These are phyloP conservation scores for Phaeosphaeriaceae sp. DNA, from an alignment of 2,329 filamentous ascomycete species.

Conservation along the genomic window DNA sequence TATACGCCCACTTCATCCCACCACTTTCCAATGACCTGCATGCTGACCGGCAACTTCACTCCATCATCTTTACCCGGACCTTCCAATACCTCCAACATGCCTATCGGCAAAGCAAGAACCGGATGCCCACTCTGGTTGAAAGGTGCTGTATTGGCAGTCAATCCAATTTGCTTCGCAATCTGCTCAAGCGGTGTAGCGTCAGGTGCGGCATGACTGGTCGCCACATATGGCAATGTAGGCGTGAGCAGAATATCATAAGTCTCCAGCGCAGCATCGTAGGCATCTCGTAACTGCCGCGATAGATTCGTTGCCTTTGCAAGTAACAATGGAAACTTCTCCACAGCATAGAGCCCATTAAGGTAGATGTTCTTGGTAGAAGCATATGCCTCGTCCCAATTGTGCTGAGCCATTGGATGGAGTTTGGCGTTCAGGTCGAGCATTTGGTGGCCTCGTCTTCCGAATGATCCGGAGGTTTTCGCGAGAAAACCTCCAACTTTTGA, in stretches of 20 bases:
- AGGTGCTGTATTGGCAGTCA: slow-evolving; percentile 64
- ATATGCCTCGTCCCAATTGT: slow-evolving; percentile 61
- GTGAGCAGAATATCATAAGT: slow-evolving; percentile 58
- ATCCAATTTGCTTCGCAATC: slow-evolving; percentile 61
- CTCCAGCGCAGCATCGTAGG: slow-evolving; percentile 53
- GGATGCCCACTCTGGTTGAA: slow-evolving; percentile 68
- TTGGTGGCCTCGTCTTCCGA: slow-evolving; percentile 58
- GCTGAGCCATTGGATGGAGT: slow-evolving; percentile 56
- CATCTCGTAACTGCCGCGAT: slow-evolving; percentile 56
- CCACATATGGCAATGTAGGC: slow-evolving; percentile 59
- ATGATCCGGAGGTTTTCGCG: slow-evolving; percentile 50
- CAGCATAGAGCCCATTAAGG: slow-evolving; percentile 60
- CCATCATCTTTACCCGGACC: slow-evolving; percentile 36
- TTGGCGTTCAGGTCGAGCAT: slow-evolving; percentile 61
- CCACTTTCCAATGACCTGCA: slow-evolving; percentile 64
- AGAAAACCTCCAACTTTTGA: slow-evolving; percentile 54
- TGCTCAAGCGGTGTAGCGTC: slow-evolving; percentile 54
- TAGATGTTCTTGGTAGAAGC: slow-evolving; percentile 63
- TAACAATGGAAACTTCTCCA: slow-evolving; percentile 54
- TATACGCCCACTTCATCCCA: slow-evolving; percentile 61
- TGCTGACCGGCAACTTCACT: slow-evolving; percentile 58
- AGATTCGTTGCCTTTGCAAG: slow-evolving; percentile 62
- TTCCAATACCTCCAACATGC: slow-evolving; percentile 54
- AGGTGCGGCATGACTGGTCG: slow-evolving; percentile 52
- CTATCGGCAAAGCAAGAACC: slow-evolving; percentile 61